Evolutionary conservation across 352 stramenopile species (phyloP).

Genomic region (Phytopythium kandeliae): DNA sequence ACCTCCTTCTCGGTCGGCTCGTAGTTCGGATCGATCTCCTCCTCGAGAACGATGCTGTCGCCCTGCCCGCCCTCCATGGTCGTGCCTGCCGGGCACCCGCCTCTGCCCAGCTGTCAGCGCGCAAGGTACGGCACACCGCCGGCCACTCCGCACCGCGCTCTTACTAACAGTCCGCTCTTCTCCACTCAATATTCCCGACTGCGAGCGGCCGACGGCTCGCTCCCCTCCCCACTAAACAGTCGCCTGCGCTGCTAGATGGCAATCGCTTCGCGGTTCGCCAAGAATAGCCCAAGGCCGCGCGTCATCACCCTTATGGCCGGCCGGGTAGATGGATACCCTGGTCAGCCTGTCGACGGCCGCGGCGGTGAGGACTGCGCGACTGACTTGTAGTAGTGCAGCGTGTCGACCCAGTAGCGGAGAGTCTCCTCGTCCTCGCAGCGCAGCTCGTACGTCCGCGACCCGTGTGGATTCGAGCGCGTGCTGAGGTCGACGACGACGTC

Average conservation of each 20-base stretch:
- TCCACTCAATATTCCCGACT: no score
- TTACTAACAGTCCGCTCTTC: no score
- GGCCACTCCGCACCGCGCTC: no score
- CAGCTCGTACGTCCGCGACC: slow-evolving; percentile 61
- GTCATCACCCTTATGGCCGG: no score
- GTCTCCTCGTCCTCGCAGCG: slow-evolving; percentile 48
- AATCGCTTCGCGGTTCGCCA: neutral
- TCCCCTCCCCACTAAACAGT: no score
- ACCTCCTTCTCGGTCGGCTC: slow-evolving; percentile 89
- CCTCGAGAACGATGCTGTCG: slow-evolving; percentile 90
- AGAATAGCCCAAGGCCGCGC: neutral
- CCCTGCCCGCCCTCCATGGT: slow-evolving; percentile 41
- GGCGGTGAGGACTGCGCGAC: slow-evolving; percentile 33
- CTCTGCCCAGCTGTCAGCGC: neutral
- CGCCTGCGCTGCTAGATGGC: no score
- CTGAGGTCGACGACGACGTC: slow-evolving; percentile 66
- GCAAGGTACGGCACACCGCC: no score
- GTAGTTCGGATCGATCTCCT: slow-evolving; percentile 96
- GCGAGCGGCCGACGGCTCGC: no score
- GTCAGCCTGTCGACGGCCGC: slow-evolving; percentile 32
- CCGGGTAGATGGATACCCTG: no score
- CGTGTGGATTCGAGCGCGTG: slow-evolving; percentile 51
- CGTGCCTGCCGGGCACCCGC: neutral
- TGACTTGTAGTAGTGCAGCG: slow-evolving; percentile 57
- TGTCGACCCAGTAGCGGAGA: slow-evolving; percentile 65